Percentiles rank a stretch among this genome's conserved stretches.
Evolutionary conservation across 352 stramenopile genomes (phyloP).

Genomic region (Phytophthora brassicae): DNA sequence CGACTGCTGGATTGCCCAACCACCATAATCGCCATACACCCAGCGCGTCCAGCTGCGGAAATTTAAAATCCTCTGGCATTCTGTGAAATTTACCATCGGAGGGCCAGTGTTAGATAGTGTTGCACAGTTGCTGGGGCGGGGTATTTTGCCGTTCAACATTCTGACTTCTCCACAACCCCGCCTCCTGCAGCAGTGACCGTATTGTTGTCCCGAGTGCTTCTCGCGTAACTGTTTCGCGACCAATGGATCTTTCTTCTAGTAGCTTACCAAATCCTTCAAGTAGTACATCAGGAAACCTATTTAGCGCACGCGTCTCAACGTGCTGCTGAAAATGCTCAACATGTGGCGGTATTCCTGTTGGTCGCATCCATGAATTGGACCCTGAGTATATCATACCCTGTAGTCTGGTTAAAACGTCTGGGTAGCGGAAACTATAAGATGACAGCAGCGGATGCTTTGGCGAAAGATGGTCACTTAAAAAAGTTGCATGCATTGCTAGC

Average conservation of each 20-base stretch:
- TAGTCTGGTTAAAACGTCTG: no score
- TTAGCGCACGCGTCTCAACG: background rate
- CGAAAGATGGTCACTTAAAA: background rate
- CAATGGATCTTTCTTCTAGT: conserved; percentile 7
- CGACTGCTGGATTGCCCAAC: background rate
- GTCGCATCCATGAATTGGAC: background rate
- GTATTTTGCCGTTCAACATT: background rate
- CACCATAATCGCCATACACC: conserved; percentile 11
- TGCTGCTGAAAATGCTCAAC: conserved; percentile 4
- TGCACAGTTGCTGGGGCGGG: background rate
- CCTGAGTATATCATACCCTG: no score
- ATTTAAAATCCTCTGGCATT: conserved; percentile 5
- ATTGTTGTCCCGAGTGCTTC: background rate
- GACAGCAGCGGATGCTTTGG: conserved; percentile 2
- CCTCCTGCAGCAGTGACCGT: background rate
- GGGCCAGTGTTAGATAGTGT: background rate
- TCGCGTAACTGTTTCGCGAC: background rate
- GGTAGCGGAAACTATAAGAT: background rate
- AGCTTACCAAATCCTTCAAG: background rate
- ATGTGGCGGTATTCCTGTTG: conserved; percentile 1
- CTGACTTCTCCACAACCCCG: conserved; percentile 1
- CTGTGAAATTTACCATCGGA: background rate
- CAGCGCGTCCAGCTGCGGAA: conserved; percentile 7
- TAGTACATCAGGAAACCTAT: background rate
- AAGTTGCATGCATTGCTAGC: background rate